These are phyloP conservation scores for Biscogniauxia mediterranea DNA, from an alignment of 2,329 filamentous ascomycete genomes.

Conservation along the genomic window DNA sequence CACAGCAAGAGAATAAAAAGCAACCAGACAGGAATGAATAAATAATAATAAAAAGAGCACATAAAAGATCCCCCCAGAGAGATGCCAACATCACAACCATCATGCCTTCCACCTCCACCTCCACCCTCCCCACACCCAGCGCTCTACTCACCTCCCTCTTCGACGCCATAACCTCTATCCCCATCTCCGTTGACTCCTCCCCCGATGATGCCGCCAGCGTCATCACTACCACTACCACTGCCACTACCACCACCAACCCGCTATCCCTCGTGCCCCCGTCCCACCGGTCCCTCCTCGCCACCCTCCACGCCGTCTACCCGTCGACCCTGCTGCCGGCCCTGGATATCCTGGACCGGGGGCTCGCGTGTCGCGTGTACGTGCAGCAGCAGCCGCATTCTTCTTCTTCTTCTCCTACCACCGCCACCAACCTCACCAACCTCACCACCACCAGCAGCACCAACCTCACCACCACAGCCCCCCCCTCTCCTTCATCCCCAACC, in stretches of 20 bases:
- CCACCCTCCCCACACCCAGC: neutral
- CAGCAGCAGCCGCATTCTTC: neutral
- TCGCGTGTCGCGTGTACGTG: conserved; percentile 59
- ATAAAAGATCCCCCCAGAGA: neutral
- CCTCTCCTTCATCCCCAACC: no score
- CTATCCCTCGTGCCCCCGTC: conserved; percentile 36
- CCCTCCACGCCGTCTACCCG: conserved; percentile 83
- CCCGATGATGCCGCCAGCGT: no score
- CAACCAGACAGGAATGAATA: no score
- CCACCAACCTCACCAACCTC: neutral
- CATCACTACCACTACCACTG: conserved; percentile 17
- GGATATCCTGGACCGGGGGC: conserved; percentile 77
- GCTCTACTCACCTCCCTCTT: neutral
- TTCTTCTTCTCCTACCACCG: neutral
- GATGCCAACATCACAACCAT: neutral
- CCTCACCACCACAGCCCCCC: no score
- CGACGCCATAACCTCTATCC: neutral
- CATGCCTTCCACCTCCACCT: neutral
- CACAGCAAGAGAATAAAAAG: no score
- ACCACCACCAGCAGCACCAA: no score
- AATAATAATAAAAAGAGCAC: neutral
- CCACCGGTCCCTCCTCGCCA: conserved; percentile 63
- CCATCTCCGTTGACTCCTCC: conserved; percentile 5
- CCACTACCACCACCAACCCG: conserved; percentile 30
- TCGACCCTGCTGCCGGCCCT: conserved; percentile 78